These are phyloP conservation scores for Iris macrosiphon DNA, from an alignment of 106 monocot species.

Conservation along the genomic window DNA sequence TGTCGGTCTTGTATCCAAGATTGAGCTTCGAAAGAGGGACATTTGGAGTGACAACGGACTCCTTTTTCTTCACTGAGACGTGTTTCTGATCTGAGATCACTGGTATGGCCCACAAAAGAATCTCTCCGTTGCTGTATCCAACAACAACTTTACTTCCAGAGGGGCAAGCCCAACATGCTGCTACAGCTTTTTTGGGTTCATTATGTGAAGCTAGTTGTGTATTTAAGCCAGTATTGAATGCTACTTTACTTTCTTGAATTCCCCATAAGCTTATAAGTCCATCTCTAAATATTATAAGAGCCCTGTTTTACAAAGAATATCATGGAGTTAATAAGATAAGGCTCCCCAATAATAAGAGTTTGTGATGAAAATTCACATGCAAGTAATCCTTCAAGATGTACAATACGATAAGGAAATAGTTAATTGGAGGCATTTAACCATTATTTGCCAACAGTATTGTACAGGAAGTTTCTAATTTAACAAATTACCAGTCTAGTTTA, in stretches of 20 bases:
- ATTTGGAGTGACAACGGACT: conserved; percentile 22
- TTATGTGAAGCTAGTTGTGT: conserved; percentile 15
- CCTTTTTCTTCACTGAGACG: conserved; percentile 13
- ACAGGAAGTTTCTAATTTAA: not conserved
- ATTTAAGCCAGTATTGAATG: conserved; percentile 44
- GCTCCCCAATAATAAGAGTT: not conserved
- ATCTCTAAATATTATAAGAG: conserved; percentile 70
- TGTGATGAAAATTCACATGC: not conserved
- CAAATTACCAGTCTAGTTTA: not conserved
- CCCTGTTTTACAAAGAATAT: conserved; percentile 27
- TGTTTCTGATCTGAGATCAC: conserved; percentile 22
- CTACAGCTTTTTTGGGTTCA: conserved; percentile 46
- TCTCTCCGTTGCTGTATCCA: conserved; percentile 73
- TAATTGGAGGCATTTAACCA: not conserved
- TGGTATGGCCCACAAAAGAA: conserved; percentile 69
- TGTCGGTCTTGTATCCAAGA: conserved; percentile 81
- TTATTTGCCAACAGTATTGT: not conserved
- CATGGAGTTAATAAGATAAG: not conserved
- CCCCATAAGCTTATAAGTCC: conserved; percentile 71
- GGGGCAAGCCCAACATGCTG: conserved; percentile 74
- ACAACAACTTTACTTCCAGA: conserved; percentile 72
- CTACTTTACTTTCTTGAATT: conserved; percentile 53
- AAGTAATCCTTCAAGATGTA: not conserved
- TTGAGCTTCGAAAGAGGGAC: conserved; percentile 71
- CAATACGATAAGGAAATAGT: not conserved